phyloP scores from a whole-genome alignment of 805 yeast genomes.

The Candida ponderosae region DNA sequence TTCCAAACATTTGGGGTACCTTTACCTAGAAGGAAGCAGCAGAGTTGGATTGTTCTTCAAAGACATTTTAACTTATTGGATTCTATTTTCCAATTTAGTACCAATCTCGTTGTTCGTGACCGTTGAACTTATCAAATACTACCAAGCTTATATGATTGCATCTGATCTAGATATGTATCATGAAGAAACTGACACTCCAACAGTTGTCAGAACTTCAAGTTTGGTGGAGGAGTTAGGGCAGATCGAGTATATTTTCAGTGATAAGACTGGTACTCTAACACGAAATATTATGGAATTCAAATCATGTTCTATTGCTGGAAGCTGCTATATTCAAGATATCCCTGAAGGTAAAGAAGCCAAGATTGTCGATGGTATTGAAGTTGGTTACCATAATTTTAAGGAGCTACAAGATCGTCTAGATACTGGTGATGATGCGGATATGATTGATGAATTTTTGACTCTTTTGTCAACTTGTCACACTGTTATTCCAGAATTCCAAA shows the following conservation, averaged over 20 bases:
- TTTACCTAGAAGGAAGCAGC: conserved; percentile 61
- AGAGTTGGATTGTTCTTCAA: conserved; percentile 69
- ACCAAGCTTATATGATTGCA: conserved; percentile 89
- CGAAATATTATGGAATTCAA: conserved; percentile 96
- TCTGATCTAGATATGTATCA: conserved; percentile 93
- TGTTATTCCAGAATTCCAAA: conserved; percentile 83
- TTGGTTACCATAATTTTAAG: conserved; percentile 69
- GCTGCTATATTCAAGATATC: conserved; percentile 76
- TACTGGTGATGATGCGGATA: conserved; percentile 34
- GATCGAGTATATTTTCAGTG: conserved; percentile 92
- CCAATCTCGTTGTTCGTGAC: conserved; percentile 96
- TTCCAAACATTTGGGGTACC: conserved; percentile 47
- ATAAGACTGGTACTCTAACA: conserved; percentile 95
- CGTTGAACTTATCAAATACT: conserved; percentile 89
- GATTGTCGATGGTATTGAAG: conserved; percentile 69
- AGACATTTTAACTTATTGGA: conserved; percentile 92
- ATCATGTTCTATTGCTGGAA: conserved; percentile 88
- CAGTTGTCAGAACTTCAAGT: conserved; percentile 91
- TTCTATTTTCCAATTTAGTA: conserved; percentile 90
- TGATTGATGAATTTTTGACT: conserved; percentile 72
- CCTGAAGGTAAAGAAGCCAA: conserved; percentile 85
- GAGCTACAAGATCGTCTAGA: conserved; percentile 45
- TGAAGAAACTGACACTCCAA: conserved; percentile 83
- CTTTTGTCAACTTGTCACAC: conserved; percentile 92
- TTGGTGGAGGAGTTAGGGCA: conserved; percentile 97